A percentile compares a stretch with the other conserved stretches of the same genome.
These are phyloP conservation scores for Telfairia occidentalis DNA, from an alignment of 331 rosid species.

Conservation along the genomic window DNA sequence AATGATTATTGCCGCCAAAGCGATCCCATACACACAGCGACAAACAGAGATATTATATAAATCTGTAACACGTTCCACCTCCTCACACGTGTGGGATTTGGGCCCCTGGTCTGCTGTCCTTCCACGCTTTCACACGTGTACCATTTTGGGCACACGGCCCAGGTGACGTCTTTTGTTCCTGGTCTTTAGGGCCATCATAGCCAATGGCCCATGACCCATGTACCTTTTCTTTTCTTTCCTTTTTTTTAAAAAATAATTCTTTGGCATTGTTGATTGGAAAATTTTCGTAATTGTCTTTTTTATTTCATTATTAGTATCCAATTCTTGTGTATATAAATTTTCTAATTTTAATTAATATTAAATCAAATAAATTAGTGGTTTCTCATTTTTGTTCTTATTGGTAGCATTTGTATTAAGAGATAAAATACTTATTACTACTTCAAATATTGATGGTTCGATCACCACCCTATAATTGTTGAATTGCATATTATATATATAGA, in stretches of 20 bases:
- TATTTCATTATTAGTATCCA: too few species aligned
- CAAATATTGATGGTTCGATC: too few species aligned
- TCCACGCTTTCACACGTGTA: neutral
- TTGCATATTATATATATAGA: too few species aligned
- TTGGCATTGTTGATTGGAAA: neutral
- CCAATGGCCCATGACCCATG: neutral
- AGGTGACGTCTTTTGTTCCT: neutral
- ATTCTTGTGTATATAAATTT: too few species aligned
- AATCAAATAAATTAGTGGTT: too few species aligned
- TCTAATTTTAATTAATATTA: too few species aligned
- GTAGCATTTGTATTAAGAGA: too few species aligned
- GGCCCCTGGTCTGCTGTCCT: neutral
- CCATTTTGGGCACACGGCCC: neutral
- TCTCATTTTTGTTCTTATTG: too few species aligned
- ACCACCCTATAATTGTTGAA: too few species aligned
- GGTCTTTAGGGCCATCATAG: neutral
- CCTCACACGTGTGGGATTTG: neutral
- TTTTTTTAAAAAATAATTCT: neutral
- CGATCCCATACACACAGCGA: slow-evolving; percentile 1
- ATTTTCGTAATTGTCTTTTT: neutral
- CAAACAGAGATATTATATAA: slow-evolving; percentile 6
- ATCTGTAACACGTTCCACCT: neutral
- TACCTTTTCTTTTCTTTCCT: neutral
- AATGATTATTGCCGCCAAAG: slow-evolving; percentile 11
- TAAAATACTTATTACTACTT: too few species aligned